Conservation (phyloP, 768 basidiomycete genomes). For the Phanerodontia chrysosporium region DNA sequence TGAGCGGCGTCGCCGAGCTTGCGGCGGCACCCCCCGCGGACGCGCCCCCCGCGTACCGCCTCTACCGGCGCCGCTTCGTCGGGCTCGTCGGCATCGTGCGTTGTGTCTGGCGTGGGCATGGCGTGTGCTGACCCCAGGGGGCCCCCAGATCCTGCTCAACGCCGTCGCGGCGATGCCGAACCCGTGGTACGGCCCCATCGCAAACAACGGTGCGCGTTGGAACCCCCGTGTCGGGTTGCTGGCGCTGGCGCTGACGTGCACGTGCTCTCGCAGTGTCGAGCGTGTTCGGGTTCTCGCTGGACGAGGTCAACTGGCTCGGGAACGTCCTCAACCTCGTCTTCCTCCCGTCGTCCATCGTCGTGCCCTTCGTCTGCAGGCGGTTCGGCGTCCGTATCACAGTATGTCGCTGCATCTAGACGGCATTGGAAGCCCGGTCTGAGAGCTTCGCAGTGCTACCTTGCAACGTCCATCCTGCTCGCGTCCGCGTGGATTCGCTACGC, state of each 20-base stretch:
- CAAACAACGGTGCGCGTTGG: conserved; percentile 51
- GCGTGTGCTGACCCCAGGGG: no score
- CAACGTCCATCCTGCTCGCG: conserved; percentile 46
- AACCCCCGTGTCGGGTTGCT: no score
- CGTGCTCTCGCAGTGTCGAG: conserved; percentile 46
- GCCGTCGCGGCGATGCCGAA: conserved; percentile 61
- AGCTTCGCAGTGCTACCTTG: conserved; percentile 71
- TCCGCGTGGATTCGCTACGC: conserved; percentile 78
- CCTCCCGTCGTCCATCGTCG: conserved; percentile 54
- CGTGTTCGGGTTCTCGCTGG: conserved; percentile 65
- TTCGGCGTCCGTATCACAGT: conserved; percentile 65
- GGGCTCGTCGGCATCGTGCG: conserved; percentile 45
- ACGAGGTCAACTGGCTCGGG: conserved; percentile 78
- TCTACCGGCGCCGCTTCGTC: conserved; percentile 63
- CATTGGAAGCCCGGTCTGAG: background rate
- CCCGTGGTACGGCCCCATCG: conserved; percentile 86
- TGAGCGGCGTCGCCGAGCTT: no score
- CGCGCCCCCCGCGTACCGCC: conserved; percentile 36
- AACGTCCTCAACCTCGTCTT: conserved; percentile 62
- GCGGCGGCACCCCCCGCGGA: background rate
- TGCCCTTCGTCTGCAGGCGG: conserved; percentile 53
- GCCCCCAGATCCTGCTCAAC: conserved; percentile 58
- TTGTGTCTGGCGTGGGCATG: background rate
- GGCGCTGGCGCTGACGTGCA: no score
- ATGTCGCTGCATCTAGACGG: conserved; percentile 18